Conservation (phyloP, 2,329 filamentous ascomycete genomes). For the Alternaria infectoria region DNA sequence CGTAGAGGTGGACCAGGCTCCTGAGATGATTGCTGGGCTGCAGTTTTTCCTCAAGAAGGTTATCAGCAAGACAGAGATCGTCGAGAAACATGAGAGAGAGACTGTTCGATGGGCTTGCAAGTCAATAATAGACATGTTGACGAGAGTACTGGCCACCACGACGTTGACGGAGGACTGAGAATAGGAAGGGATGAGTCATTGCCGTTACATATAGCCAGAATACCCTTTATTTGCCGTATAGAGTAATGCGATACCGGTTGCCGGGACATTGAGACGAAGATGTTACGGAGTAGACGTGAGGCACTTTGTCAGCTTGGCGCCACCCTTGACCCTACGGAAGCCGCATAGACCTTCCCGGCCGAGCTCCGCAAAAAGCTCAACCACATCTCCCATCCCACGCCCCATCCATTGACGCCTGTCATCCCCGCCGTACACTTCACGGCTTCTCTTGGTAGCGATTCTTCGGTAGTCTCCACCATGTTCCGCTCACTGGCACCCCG, state of each 20-base stretch:
- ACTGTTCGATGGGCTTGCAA: conserved; percentile 55
- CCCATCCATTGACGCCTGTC: conserved; percentile 48
- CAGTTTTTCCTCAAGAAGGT: conserved; percentile 81
- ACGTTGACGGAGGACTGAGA: conserved; percentile 48
- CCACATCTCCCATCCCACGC: conserved; percentile 44
- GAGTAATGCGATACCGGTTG: conserved; percentile 3
- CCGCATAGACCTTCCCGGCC: conserved; percentile 27
- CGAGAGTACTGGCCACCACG: conserved; percentile 40
- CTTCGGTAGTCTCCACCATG: conserved; percentile 50
- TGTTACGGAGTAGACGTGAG: conserved; percentile 10
- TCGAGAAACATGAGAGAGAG: conserved; percentile 58
- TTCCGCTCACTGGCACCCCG: conserved; percentile 60
- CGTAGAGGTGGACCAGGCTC: conserved; percentile 65
- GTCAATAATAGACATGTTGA: conserved; percentile 47
- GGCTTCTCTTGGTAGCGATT: conserved; percentile 36
- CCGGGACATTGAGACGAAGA: neutral
- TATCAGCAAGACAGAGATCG: conserved; percentile 68
- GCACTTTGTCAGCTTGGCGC: conserved; percentile 23
- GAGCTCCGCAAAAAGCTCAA: conserved; percentile 42
- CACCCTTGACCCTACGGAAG: conserved; percentile 30
- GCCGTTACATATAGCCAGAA: neutral
- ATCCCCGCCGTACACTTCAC: conserved; percentile 36
- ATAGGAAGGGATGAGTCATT: neutral
- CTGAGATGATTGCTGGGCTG: conserved; percentile 74
- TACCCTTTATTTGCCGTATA: conserved; percentile 4